phyloP scores from a whole-genome alignment of 306 rosid species.

The Pueraria montana region DNA sequence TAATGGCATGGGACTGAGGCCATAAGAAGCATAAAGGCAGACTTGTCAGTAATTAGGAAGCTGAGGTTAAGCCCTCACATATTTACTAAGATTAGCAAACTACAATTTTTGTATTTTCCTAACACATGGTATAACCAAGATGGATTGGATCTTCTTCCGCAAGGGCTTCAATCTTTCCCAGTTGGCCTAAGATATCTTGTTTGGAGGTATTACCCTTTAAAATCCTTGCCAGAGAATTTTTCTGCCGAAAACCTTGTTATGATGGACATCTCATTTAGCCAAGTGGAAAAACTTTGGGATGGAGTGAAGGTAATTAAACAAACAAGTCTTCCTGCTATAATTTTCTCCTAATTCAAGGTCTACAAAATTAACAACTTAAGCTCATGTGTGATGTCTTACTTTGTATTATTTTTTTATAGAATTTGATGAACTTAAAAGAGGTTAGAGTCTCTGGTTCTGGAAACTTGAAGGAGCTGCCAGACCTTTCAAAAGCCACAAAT shows the following conservation, averaged over 20 bases:
- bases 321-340: not conserved
- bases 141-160: not conserved
- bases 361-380: not conserved
- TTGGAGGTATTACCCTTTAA: conserved; percentile 33
- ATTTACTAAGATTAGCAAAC: conserved; percentile 16
- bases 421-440: not conserved
- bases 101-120: not conserved
- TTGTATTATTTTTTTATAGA: not conserved
- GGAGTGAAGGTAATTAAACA: conserved; percentile 37
- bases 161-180: conserved; percentile 24
- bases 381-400: no score
- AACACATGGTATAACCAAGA: not conserved
- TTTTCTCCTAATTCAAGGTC: not conserved
- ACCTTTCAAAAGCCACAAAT: conserved; percentile 27
- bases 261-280: not conserved
- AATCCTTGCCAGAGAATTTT: conserved; percentile 38
- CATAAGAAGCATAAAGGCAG: conserved; percentile 2
- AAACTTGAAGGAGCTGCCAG: not conserved
- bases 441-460: not conserved
- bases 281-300: conserved; percentile 18
- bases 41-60: not conserved
- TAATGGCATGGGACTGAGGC: not conserved
- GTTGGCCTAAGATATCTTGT: conserved; percentile 14
- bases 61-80: not conserved
- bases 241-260: conserved; percentile 17